phyloP scores from a whole-genome alignment of 768 basidiomycete species.

The Leccinum ochraceum region DNA sequence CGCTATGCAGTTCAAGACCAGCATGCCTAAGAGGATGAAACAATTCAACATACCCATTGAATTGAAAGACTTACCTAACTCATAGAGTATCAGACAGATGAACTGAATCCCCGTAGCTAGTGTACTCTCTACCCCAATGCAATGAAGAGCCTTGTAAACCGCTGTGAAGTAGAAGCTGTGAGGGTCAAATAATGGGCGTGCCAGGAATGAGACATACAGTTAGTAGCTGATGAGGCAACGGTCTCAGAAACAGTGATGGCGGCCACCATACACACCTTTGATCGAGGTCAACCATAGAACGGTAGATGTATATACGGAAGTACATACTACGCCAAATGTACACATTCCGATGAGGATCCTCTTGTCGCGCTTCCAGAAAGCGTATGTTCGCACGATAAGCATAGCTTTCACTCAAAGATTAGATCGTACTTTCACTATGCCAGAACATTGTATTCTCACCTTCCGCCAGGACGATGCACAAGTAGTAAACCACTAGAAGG shows the following conservation, averaged over 20 bases:
- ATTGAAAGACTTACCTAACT: constrained; percentile 7
- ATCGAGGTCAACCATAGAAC: background rate
- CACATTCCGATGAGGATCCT: constrained; percentile 20
- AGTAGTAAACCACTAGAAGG: constrained; percentile 15
- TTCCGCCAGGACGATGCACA: constrained; percentile 18
- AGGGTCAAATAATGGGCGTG: background rate
- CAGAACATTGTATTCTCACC: constrained; percentile 9
- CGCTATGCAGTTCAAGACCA: constrained; percentile 19
- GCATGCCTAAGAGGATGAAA: constrained; percentile 12
- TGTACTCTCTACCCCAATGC: constrained; percentile 6
- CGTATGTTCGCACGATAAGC: constrained; percentile 23
- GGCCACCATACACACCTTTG: constrained; percentile 7
- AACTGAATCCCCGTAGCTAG: constrained; percentile 12
- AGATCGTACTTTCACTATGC: background rate
- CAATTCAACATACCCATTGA: background rate
- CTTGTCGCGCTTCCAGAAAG: constrained; percentile 19
- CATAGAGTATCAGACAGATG: constrained; percentile 16
- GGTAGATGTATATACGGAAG: background rate
- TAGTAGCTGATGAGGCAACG: background rate
- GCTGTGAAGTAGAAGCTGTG: constrained; percentile 3
- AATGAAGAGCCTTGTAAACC: constrained; percentile 14
- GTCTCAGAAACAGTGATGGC: constrained; percentile 14
- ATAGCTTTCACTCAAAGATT: constrained; percentile 8
- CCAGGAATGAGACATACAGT: constrained; percentile 4
- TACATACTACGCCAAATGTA: constrained; percentile 11